Conservation (phyloP, 2,329 filamentous ascomycete genomes). For the Huntiella decipiens region DNA sequence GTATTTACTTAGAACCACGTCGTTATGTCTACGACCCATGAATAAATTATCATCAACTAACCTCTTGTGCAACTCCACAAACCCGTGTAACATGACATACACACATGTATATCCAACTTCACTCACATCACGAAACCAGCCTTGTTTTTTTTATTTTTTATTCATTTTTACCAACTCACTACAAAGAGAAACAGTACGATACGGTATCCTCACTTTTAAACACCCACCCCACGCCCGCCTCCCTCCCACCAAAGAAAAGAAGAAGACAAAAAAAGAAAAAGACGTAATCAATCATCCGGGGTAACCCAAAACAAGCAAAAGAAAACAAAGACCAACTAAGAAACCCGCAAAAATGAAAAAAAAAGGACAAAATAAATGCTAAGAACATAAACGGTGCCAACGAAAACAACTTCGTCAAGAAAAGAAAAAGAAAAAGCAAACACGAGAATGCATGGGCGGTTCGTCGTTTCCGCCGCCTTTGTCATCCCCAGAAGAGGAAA, state of each 20-base stretch:
- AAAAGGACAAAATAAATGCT: slow-evolving; percentile 1
- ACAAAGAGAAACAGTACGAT: not conserved
- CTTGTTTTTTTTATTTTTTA: slow-evolving; percentile 1
- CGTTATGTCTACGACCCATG: not conserved
- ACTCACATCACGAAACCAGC: too few species aligned
- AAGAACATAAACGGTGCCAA: not conserved
- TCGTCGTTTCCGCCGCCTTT: not conserved
- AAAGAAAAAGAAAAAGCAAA: slow-evolving; percentile 2
- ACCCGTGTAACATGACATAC: too few species aligned
- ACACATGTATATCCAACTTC: too few species aligned
- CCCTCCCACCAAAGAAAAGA: slow-evolving; percentile 12
- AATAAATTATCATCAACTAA: too few species aligned
- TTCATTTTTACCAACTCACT: not conserved
- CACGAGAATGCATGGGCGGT: not conserved
- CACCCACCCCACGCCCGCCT: not conserved
- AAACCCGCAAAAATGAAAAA: slow-evolving; percentile 8
- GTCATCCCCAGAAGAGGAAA: not conserved
- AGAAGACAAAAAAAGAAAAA: slow-evolving; percentile 11
- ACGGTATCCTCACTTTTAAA: not conserved
- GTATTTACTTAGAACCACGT: not conserved
- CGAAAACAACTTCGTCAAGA: not conserved
- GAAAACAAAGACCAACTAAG: too few species aligned
- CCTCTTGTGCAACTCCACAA: too few species aligned
- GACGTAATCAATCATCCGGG: too few species aligned
- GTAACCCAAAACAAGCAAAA: too few species aligned